Base-by-base conservation (phyloP, 2,329 filamentous ascomycete genomes). In the Parafenestella ontariensis region DNA sequence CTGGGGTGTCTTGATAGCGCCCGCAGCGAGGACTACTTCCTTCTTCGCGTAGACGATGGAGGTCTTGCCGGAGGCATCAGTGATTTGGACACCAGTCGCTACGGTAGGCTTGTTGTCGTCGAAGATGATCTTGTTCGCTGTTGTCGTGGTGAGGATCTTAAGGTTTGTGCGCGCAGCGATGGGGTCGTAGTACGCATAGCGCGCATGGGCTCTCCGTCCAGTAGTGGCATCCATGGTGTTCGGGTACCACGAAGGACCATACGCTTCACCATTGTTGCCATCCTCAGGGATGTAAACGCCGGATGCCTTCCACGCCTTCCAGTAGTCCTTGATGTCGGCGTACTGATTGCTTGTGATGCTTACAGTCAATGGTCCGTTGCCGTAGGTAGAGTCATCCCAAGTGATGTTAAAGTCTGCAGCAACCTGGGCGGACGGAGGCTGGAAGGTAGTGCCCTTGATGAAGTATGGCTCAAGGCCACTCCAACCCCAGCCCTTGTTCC, bases 11-110 rank as follows among this genome's bases (percentile, higher is more conserved):
- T 85, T 61, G 82, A 80, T 45, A 84, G 69, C 75, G 24, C 79
- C 82, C 1, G 87, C 87, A 1, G 84, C 84, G 1, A 89, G 69
- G 23, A 89, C 79, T 9, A 89, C 80, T 64, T 89, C 87, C 47
- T 67, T 70, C 47, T 58, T 65, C 1, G 67, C 69, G n/a, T 58
- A 60, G 3, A 71, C 60, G 10, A 43, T 58, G 6, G 48, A 55
- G 2, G 44, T 59, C 33, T 62, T 58, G n/a, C 54, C 49, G 9
- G 52, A 46, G n/a, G 47, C 47, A 24, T 40, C 58, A 4, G 54
- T 59, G 24, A 66, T 60, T 36, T 66, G 49, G 9, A 69, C 53
- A 47, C 65, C 64, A 29, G 42, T 58, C 3, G 64, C 67, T 34
- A 54, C 58, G 17, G 28, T 28, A 17, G 55, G 54, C 21, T 58